phyloP scores from a whole-genome alignment of 2,329 filamentous ascomycete genomes.

The Orbilia javanica region DNA sequence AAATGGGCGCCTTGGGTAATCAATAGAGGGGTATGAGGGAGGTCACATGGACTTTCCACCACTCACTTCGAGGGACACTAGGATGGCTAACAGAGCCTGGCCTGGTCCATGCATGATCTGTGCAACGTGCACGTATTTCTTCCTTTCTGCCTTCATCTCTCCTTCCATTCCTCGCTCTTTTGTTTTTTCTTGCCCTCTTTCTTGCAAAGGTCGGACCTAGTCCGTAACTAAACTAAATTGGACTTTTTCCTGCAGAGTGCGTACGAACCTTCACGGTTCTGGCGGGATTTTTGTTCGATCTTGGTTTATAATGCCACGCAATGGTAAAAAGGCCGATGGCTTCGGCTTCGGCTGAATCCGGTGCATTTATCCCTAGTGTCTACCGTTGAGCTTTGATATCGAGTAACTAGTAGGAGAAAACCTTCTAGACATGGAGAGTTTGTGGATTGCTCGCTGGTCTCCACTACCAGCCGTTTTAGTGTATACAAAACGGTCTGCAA shows the following conservation, averaged over 20 bases:
- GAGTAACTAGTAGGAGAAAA: slow-evolving; percentile 19
- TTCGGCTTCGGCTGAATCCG: slow-evolving; percentile 37
- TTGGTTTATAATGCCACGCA: slow-evolving; percentile 24
- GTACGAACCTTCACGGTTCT: not conserved
- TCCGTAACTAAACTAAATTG: not conserved
- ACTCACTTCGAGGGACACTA: slow-evolving; percentile 6
- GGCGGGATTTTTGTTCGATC: slow-evolving; percentile 12
- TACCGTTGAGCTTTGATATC: slow-evolving; percentile 4
- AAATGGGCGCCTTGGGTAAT: slow-evolving; percentile 18
- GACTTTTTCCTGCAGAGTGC: not conserved
- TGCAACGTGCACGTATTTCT: slow-evolving; percentile 27
- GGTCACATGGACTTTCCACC: slow-evolving; percentile 51
- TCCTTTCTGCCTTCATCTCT: not conserved
- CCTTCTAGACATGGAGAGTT: slow-evolving; percentile 35
- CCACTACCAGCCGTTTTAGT: not conserved
- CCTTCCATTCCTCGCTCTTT: no score
- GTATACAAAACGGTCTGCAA: slow-evolving; percentile 19
- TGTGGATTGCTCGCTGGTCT: slow-evolving; percentile 7
- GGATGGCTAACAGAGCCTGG: slow-evolving; percentile 23
- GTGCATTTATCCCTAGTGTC: slow-evolving; percentile 19
- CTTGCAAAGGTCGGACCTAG: slow-evolving; percentile 3
- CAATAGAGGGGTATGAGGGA: slow-evolving; percentile 19
- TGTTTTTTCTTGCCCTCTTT: not conserved
- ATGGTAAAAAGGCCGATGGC: slow-evolving; percentile 16
- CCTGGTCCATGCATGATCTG: slow-evolving; percentile 47